Base-by-base conservation (phyloP, 768 basidiomycete genomes). In the Suillus subluteus region DNA sequence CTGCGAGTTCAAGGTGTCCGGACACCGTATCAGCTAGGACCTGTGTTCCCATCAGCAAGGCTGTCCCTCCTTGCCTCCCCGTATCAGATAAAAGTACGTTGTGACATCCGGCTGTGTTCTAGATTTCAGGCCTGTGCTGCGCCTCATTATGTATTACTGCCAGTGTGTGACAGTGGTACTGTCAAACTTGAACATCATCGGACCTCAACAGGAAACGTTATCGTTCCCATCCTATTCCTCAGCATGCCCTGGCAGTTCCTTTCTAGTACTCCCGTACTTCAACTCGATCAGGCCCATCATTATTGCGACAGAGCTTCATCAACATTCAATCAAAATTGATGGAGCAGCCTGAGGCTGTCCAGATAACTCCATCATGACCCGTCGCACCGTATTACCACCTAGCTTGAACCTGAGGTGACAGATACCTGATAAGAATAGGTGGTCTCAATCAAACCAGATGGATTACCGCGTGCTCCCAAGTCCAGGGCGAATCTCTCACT, bases 291-390 rank as follows among this genome's bases (percentile, higher is more conserved):
- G 37, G 55, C 3, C 35, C 35, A 38, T 56, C 55, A 35, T 21
- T 55, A 13, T 55, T 23, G 8, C 54, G 7, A 16, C 50, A 30
- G 26, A 13, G 23, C 8, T 52, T 30, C 50, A 56, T 56, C 35
- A 21, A 32, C 18, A 12, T 32, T 56, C 12, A n/a, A 56, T 56
- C 55, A 56, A 37, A 32, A 56, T 56, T 56, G 55, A 56, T 56
- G 55, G 21, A 37, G 21, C 21, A 56, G n/a, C n/a, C n/a, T n/a
- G n/a, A n/a, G 55, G 35, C 55, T 56, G 35, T 56, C 21, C 55
- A 35, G 2, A 37, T 56, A 12, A 11, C 32, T 56, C 54, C 54
- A 32, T 55, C 32, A 55, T 16, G 9, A 55, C 32, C 18, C 4
- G 11, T 52, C 15, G 23, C 13, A 50, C 48, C 12, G 48, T 50